Conservation (phyloP, 2,329 filamentous ascomycete genomes). For the Aspergillus piperis region DNA sequence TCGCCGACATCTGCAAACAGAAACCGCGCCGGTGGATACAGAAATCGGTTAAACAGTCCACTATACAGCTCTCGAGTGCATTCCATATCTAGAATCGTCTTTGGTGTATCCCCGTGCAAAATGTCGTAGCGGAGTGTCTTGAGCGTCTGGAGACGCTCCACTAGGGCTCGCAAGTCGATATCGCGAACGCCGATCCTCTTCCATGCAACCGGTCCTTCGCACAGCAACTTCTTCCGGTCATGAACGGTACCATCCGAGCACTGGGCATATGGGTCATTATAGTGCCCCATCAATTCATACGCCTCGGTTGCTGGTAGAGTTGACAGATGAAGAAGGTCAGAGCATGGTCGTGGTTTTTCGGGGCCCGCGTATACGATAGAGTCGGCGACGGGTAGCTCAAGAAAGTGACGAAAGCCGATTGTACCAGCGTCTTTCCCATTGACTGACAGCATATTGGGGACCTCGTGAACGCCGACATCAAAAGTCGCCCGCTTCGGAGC, state of each 20-base stretch:
- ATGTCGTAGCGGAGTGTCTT: constrained; percentile 38
- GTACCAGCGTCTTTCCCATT: constrained; percentile 50
- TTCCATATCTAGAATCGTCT: constrained; percentile 41
- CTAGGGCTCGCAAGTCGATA: constrained; percentile 34
- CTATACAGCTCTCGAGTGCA: constrained; percentile 35
- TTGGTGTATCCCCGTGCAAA: constrained; percentile 29
- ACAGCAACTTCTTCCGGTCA: constrained; percentile 40
- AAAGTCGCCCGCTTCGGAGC: constrained; percentile 42
- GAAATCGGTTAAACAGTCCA: constrained; percentile 40
- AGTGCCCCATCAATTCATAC: constrained; percentile 38
- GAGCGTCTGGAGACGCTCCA: constrained; percentile 38
- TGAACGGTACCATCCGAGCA: constrained; percentile 37
- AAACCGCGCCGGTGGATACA: constrained; percentile 38
- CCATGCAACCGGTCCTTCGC: constrained; percentile 43
- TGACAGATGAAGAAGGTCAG: constrained; percentile 26
- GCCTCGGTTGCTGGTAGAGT: constrained; percentile 32
- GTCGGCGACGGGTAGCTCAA: constrained; percentile 50
- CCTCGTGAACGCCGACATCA: constrained; percentile 49
- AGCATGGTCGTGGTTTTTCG: constrained; percentile 19
- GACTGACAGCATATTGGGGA: constrained; percentile 51
- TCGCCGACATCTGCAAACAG: constrained; percentile 27
- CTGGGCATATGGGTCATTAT: constrained; percentile 38
- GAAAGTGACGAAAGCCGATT: constrained; percentile 49
- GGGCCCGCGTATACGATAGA: constrained; percentile 27
- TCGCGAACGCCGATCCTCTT: constrained; percentile 45